Base-by-base conservation (phyloP, 2,329 filamentous ascomycete genomes). In the Diaporthe helianthi region DNA sequence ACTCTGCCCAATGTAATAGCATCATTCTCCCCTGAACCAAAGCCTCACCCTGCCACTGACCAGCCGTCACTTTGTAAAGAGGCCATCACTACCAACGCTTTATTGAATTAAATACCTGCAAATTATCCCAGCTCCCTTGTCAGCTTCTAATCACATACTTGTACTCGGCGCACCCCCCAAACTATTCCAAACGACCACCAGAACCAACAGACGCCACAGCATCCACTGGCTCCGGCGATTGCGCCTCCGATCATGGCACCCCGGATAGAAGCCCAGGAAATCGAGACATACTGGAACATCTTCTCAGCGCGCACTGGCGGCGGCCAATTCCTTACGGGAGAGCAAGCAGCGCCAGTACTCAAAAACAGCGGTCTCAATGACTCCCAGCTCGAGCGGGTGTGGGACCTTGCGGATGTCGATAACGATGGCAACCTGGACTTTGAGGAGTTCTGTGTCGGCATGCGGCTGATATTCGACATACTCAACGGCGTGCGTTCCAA, bases 401-500 rank as follows among this genome's bases (percentile, higher is more conserved):
- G 96, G 96, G 96, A 99, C 78, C 86, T 99, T 72, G 93, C 96
- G 69, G 96, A 99, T 79, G 93, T 99, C 71, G 96, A 99, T 81
- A 94, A 94, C 75, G 96, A 99, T 83, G 96, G 96, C 72, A 97
- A 97, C 81, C 86, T 99, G 67, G 96, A 99, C 82, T 99, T 99
- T 83, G 96, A 99, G 83, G 96, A 99, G 85, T 99, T 99, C 80
- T 99, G 96, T 80, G 96, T 99, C 69, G 96, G 94, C 47, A 99
- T 99, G 96, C 89, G 96, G 77, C 84, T 99, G 77, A 98, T 98
- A 76, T 99, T 98, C 80, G 96, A 99, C 79, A 84, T 98, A 73
- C 90, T 99, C 75, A 99, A 99, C 77, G 96, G 96, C 76, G 93
- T 97, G 86, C 72, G 87, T 82, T n/a, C 31, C 15, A 19, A 22